Conservation (phyloP, 2,329 filamentous ascomycete genomes). For the Fusarium nanum region DNA sequence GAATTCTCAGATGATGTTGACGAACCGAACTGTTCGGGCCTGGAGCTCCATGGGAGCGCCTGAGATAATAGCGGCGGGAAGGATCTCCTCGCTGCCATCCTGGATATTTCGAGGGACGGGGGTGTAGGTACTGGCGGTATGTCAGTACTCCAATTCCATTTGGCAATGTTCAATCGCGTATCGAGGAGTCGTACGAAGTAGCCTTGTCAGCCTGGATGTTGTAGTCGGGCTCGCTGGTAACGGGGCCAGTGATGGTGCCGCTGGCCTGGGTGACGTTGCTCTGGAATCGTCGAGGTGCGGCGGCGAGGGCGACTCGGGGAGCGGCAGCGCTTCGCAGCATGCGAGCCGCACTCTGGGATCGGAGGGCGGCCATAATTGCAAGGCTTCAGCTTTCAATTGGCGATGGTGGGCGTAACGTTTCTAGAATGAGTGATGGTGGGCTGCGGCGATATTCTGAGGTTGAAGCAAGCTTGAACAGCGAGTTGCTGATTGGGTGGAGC, state of each 20-base stretch:
- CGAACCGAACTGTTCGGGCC: constrained; percentile 91
- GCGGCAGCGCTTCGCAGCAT: constrained; percentile 62
- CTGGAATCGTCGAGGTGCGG: constrained; percentile 65
- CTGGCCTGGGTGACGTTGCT: constrained; percentile 61
- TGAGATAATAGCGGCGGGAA: constrained; percentile 87
- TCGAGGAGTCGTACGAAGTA: constrained; percentile 75
- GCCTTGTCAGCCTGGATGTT: constrained; percentile 84
- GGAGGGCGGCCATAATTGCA: constrained; percentile 73
- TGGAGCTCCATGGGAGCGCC: constrained; percentile 95
- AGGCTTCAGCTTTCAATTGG: constrained; percentile 45
- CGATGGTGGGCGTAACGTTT: constrained; percentile 27
- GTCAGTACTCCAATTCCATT: constrained; percentile 34
- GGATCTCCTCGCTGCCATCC: constrained; percentile 85
- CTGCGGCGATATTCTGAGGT: constrained; percentile 47
- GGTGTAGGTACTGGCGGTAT: constrained; percentile 77
- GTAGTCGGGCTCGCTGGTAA: constrained; percentile 82
- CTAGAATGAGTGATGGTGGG: constrained; percentile 43
- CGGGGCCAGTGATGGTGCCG: constrained; percentile 53
- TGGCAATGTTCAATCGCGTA: constrained; percentile 7
- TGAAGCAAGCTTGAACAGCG: constrained; percentile 46
- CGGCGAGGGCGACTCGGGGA: constrained; percentile 53
- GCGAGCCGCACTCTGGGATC: constrained; percentile 64
- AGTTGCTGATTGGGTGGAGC: constrained; percentile 56
- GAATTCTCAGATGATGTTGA: constrained; percentile 9
- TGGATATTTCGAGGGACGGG: constrained; percentile 90